Percentiles rank a stretch among this genome's conserved stretches.
These are phyloP conservation scores for Vinca minor DNA, from an alignment of 257 asterid genomes.

Conservation along the genomic window DNA sequence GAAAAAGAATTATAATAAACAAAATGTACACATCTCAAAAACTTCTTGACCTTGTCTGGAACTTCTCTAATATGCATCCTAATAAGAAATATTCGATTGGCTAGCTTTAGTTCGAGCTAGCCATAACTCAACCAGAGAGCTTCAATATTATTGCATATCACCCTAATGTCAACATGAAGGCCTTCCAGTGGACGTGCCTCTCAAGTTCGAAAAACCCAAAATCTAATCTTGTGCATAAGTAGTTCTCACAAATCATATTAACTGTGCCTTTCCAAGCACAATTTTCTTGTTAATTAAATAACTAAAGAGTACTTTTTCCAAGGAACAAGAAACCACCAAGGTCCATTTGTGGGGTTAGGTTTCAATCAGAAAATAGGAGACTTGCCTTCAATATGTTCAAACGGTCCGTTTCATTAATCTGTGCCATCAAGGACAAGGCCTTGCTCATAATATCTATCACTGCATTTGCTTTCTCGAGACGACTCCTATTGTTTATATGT, in stretches of 20 bases:
- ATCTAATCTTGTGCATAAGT: neutral
- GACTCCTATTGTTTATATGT: slow-evolving; percentile 41
- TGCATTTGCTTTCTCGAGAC: slow-evolving; percentile 89
- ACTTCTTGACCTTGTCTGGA: neutral
- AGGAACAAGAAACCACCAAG: neutral
- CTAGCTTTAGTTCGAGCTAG: neutral
- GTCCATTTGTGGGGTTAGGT: neutral
- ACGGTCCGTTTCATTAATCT: slow-evolving; percentile 86
- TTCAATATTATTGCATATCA: neutral
- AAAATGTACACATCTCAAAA: neutral
- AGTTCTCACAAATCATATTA: neutral
- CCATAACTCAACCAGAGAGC: slow-evolving; percentile 1
- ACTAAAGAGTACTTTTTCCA: neutral
- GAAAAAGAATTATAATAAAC: neutral
- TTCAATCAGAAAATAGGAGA: neutral
- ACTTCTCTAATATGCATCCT: neutral
- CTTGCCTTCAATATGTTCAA: slow-evolving; percentile 88
- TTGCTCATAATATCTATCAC: slow-evolving; percentile 89
- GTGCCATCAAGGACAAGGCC: slow-evolving; percentile 93
- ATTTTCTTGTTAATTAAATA: neutral
- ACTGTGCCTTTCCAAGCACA: neutral
- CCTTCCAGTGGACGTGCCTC: neutral
- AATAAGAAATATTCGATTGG: neutral
- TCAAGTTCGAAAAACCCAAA: neutral
- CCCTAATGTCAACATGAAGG: neutral